Base-by-base conservation (phyloP, 169 alveolate genomes). In the Plasmodium blacklocki region DNA sequence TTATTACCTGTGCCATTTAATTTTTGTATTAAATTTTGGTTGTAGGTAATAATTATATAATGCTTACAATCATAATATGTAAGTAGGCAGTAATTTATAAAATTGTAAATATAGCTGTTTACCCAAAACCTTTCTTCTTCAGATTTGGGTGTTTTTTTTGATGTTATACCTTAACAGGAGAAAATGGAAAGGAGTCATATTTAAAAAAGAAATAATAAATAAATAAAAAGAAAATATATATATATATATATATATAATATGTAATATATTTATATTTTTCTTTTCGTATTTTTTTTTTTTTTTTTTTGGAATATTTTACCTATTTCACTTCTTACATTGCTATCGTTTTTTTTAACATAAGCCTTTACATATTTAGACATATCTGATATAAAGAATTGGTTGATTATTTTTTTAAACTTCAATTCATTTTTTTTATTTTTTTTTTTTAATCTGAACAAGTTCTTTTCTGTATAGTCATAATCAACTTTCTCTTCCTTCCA, bases 311-410 rank as follows among this genome's bases (percentile, higher is more conserved):
- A 21, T 26, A 2, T 58, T 50, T 78, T 78, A 78, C 89, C 89
- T 78, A 78, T 78, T 45, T 78, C 89, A 45, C 76, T 78, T 7
- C 76, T 66, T 26, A 78, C 52, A 59, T 78, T 78, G 59, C 89
- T 66, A 58, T 64, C 89, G 54, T 66, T 78, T 71, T 78, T 78
- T 52, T 78, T 78, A 7, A 78, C 89, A 60, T 63, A 78, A 5
- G 89, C 89, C 29, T 67, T 78, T 29, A 78, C 89, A 66, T 78
- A 78, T 70, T 78, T 78, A 11, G 89, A 78, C 14, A 78, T 78
- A 12, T 78, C 89, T 50, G 89, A 78, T 64, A 78, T 78, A 66
- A 78, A 78, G 67, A 78, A 78, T 43, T 63, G 50, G 59, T 78
- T 50, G 78, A 78, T 78, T 50, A 78, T 78, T 63, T 78, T 78